Conservation (phyloP, 2,329 filamentous ascomycete species). For the Thielaviopsis musarum region DNA sequence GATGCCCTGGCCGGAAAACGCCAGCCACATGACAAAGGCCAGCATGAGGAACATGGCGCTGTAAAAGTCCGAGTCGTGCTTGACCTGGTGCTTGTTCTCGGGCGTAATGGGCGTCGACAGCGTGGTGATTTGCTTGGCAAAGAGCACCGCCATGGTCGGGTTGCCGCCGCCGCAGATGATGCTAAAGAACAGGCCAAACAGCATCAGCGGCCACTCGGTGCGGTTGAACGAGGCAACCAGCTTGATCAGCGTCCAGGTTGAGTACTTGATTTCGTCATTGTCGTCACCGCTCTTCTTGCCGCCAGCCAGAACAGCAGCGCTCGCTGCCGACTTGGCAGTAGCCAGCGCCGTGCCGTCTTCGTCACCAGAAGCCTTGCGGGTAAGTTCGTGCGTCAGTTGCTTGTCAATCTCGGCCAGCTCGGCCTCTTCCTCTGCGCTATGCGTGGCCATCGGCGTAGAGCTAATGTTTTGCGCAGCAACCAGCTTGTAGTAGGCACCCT, state of each 20-base stretch:
- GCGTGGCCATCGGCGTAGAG: conserved; percentile 34
- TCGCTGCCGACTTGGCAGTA: conserved; percentile 48
- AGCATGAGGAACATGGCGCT: conserved; percentile 78
- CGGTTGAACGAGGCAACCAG: conserved; percentile 68
- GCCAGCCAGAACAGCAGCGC: conserved; percentile 47
- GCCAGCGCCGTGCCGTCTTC: conserved; percentile 43
- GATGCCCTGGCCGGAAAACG: conserved; percentile 51
- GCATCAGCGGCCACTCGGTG: conserved; percentile 54
- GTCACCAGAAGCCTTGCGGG: conserved; percentile 30
- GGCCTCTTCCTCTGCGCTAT: conserved; percentile 35
- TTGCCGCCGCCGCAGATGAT: conserved; percentile 69
- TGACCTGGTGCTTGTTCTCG: conserved; percentile 36
- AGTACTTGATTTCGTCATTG: conserved; percentile 41
- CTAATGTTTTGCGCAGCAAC: conserved; percentile 79
- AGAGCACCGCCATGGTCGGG: conserved; percentile 58
- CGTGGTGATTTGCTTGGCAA: conserved; percentile 70
- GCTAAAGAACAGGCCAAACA: conserved; percentile 54
- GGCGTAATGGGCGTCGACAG: conserved; percentile 38
- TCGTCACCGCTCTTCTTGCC: conserved; percentile 27
- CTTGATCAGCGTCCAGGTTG: conserved; percentile 59
- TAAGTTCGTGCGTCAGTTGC: conserved; percentile 29
- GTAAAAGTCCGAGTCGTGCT: conserved; percentile 68
- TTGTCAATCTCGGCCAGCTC: conserved; percentile 14
- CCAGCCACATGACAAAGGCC: conserved; percentile 53
- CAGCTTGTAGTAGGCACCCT: conserved; percentile 64